Conservation (phyloP, 176 grass and related monocot genomes). For the Melocanna baccifera region DNA sequence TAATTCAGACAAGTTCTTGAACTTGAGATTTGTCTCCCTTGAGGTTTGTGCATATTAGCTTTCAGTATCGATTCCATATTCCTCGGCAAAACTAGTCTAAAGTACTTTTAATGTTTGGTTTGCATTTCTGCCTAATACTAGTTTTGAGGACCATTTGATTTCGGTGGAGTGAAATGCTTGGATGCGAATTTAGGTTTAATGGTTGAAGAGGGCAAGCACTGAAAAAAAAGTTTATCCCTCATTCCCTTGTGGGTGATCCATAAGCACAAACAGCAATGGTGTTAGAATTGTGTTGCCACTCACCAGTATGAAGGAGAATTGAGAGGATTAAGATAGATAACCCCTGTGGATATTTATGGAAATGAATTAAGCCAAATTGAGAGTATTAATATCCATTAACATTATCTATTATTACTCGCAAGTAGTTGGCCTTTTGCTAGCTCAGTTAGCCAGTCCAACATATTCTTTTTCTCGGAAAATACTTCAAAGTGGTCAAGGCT, state of each 20-base stretch:
- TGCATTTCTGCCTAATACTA: not conserved
- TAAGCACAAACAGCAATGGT: not conserved
- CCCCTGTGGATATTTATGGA: constrained; percentile 2
- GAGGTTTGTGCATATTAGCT: constrained; percentile 59
- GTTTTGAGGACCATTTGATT: constrained; percentile 19
- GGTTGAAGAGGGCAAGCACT: constrained; percentile 13
- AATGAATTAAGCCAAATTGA: not conserved
- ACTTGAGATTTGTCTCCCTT: constrained; percentile 91
- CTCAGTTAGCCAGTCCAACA: not conserved
- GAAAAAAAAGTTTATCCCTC: not conserved
- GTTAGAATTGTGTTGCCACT: constrained; percentile 9
- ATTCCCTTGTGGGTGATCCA: not conserved
- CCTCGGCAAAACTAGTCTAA: not conserved
- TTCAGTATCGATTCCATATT: not conserved
- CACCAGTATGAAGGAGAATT: not conserved
- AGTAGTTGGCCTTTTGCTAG: not conserved
- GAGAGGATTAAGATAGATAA: constrained; percentile 1
- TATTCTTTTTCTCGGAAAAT: constrained; percentile 10
- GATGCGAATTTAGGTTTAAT: not conserved
- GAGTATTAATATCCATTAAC: not conserved
- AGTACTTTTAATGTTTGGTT: not conserved
- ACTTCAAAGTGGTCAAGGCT: not conserved
- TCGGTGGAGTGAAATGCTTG: not conserved
- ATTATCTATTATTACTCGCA: not conserved
- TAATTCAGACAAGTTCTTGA: constrained; percentile 66